phyloP scores from a whole-genome alignment of 202 grass and related monocot genomes.

The Setaria viridis region DNA sequence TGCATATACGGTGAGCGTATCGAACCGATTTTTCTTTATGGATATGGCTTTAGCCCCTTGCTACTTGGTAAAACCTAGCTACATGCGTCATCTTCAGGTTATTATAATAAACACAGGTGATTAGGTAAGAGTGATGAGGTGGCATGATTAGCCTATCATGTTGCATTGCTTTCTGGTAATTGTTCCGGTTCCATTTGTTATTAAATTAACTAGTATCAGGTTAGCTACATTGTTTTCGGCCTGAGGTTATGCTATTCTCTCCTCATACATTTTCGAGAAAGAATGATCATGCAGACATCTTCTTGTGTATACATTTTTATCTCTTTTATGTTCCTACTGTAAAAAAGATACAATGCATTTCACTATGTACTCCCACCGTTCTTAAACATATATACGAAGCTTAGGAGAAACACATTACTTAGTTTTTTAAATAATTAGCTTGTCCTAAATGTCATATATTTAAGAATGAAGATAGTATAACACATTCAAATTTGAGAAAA shows the following conservation, averaged over 20 bases:
- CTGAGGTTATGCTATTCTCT: neutral
- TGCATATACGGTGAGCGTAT: slow-evolving; percentile 46
- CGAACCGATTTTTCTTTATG: slow-evolving; percentile 43
- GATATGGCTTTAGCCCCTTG: slow-evolving; percentile 46
- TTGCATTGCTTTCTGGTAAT: slow-evolving; percentile 35
- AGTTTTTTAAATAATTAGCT: too few species aligned
- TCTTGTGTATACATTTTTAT: neutral
- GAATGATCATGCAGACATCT: neutral
- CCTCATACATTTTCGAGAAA: neutral
- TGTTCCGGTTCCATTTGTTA: slow-evolving; percentile 15
- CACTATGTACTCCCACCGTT: neutral
- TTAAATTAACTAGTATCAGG: neutral
- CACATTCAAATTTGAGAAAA: too few species aligned
- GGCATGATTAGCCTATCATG: slow-evolving; percentile 35
- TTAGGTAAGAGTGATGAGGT: slow-evolving; percentile 40
- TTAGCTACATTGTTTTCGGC: neutral
- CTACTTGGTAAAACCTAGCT: slow-evolving; percentile 29
- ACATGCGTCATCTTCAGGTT: slow-evolving; percentile 18
- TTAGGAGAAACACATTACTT: too few species aligned
- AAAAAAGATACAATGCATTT: neutral
- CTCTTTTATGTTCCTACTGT: neutral
- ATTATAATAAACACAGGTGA: slow-evolving; percentile 41
- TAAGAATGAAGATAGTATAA: too few species aligned
- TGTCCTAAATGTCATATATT: too few species aligned
- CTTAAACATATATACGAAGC: too few species aligned